Evolutionary conservation across 2,329 filamentous ascomycete species (phyloP), one percentile per base, ranked within the genome.

Genomic region (Ophiostoma piceae): DNA sequence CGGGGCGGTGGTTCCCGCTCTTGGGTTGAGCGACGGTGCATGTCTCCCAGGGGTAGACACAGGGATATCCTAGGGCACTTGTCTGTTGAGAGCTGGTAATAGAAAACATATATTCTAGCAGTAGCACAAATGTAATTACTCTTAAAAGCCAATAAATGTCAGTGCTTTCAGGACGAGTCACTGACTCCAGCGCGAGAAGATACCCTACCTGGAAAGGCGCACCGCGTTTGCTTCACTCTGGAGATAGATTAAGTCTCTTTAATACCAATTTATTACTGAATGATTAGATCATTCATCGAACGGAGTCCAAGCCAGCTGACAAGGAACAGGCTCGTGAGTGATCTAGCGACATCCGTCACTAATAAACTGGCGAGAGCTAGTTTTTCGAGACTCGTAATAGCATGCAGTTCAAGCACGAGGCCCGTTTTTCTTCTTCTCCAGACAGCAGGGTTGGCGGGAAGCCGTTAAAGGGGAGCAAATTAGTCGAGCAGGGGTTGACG

Each of bases 1-100:
- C 71, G 69, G 41, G 62, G 67, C 69, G 71, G 51, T 72, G 71
- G 71, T 64, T 72, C 71, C 71, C 71, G 71, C 67, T 41, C 51
- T 22, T 68, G 70, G 68, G 57, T 54, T 62, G 62, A 62, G 60
- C 32, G 32, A 64, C 29, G 16, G 43, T 51, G 41, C 22, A 64
- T 57, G 67, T 68, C 62, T 37, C 19, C 57, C 32, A 69, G 71
- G 68, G 68, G 43, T 67, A 22, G 35, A 6, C 62, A 37, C 69
- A 71, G 67, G 69, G 67, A 68, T 68, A 66, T 37, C 37, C 60
- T 32, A 57, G 66, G 66, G 57, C 39, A 26, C 8, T 26, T 19
- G n/a, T 57, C 22, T 57, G 51, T 11, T 14, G 51, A 57, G 22
- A 11, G 16, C 47, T 19, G 47, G 6, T 7, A 57, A 7, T 26